A percentile compares a stretch with the other conserved stretches of the same genome.
Evolutionary conservation across 2,329 filamentous ascomycete genomes (phyloP).

Genomic region (Penicillium sp.): DNA sequence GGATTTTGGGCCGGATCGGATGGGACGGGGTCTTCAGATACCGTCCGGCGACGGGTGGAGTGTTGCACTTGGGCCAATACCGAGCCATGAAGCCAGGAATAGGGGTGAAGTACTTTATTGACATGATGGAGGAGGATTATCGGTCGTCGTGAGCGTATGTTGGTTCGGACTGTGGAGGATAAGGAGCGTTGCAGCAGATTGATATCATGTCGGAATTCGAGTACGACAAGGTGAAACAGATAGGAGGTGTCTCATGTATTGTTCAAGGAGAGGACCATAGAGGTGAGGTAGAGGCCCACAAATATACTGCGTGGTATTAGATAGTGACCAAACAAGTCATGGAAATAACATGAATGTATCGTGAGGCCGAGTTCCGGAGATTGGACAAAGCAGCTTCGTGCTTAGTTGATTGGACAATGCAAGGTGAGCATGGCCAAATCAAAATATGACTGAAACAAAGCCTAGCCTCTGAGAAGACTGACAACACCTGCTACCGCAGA

Average conservation of each 20-base stretch:
- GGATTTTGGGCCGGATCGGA: slow-evolving; percentile 38
- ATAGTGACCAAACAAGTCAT: neutral
- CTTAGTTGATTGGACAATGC: neutral
- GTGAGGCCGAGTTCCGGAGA: neutral
- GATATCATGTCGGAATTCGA: slow-evolving; percentile 17
- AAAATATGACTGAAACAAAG: neutral
- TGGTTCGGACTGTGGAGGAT: neutral
- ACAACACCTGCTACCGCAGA: neutral
- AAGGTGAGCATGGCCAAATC: neutral
- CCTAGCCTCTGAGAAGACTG: neutral
- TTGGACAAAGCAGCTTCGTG: neutral
- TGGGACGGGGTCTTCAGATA: slow-evolving; percentile 30
- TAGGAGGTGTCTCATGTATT: neutral
- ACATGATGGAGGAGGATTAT: slow-evolving; percentile 3
- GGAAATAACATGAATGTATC: neutral
- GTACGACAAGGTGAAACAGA: neutral
- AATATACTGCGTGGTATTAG: neutral
- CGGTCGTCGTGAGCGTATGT: neutral
- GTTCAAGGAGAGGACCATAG: neutral
- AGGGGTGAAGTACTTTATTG: slow-evolving; percentile 20
- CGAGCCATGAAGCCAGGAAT: slow-evolving; percentile 24
- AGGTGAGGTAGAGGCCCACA: neutral
- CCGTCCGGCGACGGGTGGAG: slow-evolving; percentile 30
- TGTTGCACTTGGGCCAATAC: slow-evolving; percentile 24
- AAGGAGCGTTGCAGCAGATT: slow-evolving; percentile 6